A percentile compares a stretch with the other conserved stretches of the same genome.
Evolutionary conservation across 495 filamentous ascomycete genomes (phyloP).

Genomic region (Cercophora sp.): DNA sequence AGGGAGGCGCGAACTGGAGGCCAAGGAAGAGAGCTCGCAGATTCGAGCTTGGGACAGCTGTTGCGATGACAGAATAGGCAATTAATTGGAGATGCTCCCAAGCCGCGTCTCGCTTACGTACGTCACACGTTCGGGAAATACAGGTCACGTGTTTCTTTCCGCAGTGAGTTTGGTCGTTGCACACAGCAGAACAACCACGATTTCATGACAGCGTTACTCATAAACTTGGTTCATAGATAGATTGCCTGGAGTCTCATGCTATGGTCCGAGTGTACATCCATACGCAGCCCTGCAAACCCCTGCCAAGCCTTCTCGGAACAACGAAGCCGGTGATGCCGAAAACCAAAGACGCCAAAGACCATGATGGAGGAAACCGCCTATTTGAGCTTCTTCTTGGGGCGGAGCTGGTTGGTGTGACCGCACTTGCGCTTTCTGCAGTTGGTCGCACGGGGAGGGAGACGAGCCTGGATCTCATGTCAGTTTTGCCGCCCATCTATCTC

Average conservation of each 20-base stretch:
- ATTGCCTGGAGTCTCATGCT: constrained; percentile 29
- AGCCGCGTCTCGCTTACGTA: constrained; percentile 5
- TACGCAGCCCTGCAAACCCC: constrained; percentile 19
- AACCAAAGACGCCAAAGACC: constrained; percentile 39
- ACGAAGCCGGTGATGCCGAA: constrained; percentile 32
- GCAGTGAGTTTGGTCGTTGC: too few species aligned
- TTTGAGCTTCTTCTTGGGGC: constrained; percentile 99
- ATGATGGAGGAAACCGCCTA: constrained; percentile 48
- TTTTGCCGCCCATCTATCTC: not conserved
- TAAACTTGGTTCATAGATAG: constrained; percentile 11
- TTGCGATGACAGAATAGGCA: constrained; percentile 15
- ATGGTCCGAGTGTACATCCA: constrained; percentile 29
- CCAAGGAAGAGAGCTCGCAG: not conserved
- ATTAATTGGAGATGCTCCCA: constrained; percentile 5
- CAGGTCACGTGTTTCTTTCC: too few species aligned
- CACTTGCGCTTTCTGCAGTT: constrained; percentile 99
- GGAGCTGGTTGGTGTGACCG: constrained; percentile 98
- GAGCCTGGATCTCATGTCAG: constrained; percentile 56
- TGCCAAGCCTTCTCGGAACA: constrained; percentile 26
- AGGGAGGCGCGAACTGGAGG: too few species aligned
- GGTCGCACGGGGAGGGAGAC: constrained; percentile 95
- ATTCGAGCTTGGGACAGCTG: constrained; percentile 25
- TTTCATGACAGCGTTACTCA: too few species aligned
- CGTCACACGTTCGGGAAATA: too few species aligned
- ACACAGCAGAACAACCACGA: too few species aligned